Percentiles rank a stretch among this genome's conserved stretches.
These are phyloP conservation scores for Corynascus novoguineensis DNA, from an alignment of 495 filamentous ascomycete species.

Conservation along the genomic window DNA sequence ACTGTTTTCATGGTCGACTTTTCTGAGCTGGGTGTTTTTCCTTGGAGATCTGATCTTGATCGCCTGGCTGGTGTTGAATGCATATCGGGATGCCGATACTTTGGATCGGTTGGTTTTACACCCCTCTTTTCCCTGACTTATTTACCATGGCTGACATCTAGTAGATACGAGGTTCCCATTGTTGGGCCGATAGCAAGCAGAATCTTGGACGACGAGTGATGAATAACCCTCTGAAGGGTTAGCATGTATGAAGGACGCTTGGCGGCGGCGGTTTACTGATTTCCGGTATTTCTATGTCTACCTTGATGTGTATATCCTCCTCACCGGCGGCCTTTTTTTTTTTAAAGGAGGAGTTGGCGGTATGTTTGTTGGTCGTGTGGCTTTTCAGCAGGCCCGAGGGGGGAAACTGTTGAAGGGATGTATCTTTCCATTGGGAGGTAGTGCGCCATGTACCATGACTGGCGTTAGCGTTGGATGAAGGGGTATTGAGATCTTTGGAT, in stretches of 20 bases:
- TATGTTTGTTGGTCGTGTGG: not conserved
- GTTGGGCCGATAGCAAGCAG: constrained; percentile 80
- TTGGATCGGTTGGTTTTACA: constrained; percentile 60
- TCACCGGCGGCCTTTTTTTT: not conserved
- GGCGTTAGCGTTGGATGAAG: too few species aligned
- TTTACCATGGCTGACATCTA: not conserved
- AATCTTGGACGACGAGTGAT: constrained; percentile 93
- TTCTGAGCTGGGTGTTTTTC: constrained; percentile 80
- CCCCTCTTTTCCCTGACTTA: not conserved
- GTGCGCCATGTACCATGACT: too few species aligned
- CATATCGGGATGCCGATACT: constrained; percentile 85
- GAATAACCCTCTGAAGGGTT: constrained; percentile 1
- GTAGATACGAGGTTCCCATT: constrained; percentile 75
- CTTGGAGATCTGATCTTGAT: constrained; percentile 70
- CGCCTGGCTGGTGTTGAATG: constrained; percentile 66
- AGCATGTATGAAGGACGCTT: not conserved
- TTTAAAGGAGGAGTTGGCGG: not conserved
- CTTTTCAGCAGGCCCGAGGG: too few species aligned
- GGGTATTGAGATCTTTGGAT: too few species aligned
- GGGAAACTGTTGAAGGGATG: too few species aligned
- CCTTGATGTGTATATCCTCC: not conserved
- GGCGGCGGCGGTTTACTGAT: not conserved
- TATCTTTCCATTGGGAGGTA: too few species aligned
- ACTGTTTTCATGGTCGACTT: constrained; percentile 73
- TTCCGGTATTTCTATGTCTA: not conserved